phyloP scores from a whole-genome alignment of 2,329 filamentous ascomycete genomes.

The Aureobasidium sp. region DNA sequence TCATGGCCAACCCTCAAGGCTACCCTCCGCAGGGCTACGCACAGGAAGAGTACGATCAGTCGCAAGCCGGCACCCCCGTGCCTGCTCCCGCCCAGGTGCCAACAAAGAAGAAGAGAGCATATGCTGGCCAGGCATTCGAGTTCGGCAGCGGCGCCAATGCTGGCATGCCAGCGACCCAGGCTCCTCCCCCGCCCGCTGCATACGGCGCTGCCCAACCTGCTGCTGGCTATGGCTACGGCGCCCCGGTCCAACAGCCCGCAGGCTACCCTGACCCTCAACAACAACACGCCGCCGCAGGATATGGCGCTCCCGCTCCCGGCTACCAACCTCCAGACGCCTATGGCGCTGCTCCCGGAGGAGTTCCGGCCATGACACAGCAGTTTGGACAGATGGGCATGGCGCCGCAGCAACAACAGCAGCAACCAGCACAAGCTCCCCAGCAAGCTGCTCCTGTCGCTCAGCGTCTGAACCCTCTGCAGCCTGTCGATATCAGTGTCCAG shows the following conservation, averaged over 20 bases:
- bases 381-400: slow-evolving; percentile 73
- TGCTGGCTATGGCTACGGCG: slow-evolving; percentile 21
- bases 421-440: slow-evolving; percentile 43
- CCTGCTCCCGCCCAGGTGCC: slow-evolving; percentile 21
- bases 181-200: slow-evolving; percentile 46
- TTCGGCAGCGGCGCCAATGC: slow-evolving; percentile 82
- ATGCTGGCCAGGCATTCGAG: slow-evolving; percentile 90
- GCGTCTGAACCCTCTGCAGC: slow-evolving; percentile 79
- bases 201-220: slow-evolving; percentile 31
- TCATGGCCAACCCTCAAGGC: slow-evolving; percentile 19
- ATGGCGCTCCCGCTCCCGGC: slow-evolving; percentile 45
- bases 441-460: slow-evolving; percentile 45
- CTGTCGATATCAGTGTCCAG: slow-evolving; percentile 68
- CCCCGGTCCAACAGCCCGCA: slow-evolving; percentile 26
- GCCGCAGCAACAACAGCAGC: slow-evolving; percentile 35
- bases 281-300: slow-evolving; percentile 30
- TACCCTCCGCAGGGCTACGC: slow-evolving; percentile 21
- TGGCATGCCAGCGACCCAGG: slow-evolving; percentile 35
- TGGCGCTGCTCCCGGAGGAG: slow-evolving; percentile 32
- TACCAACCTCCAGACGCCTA: slow-evolving; percentile 61
- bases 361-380: slow-evolving; percentile 66
- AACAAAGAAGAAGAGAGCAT: slow-evolving; percentile 82
- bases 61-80: slow-evolving; percentile 20
- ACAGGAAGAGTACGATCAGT: slow-evolving; percentile 19
- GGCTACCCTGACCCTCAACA: slow-evolving; percentile 26